A percentile compares a stretch with the other conserved stretches of the same genome.
These are phyloP conservation scores for Sarocladium kiliense DNA, from an alignment of 2,329 filamentous ascomycete species.

Conservation along the genomic window DNA sequence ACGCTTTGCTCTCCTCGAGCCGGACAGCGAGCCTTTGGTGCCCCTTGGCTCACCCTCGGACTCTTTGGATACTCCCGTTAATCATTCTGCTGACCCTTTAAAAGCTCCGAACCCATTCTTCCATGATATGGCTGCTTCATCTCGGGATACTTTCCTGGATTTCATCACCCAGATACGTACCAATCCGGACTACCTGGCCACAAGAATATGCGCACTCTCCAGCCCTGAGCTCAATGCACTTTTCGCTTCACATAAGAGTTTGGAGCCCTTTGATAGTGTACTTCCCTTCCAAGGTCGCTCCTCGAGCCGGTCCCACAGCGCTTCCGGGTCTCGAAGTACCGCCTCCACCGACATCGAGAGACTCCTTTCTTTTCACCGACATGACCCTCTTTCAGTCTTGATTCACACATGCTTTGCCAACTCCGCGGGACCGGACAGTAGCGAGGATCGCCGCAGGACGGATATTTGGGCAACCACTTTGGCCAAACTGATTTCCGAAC, in stretches of 20 bases:
- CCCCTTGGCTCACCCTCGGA: constrained; percentile 41
- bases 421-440: constrained; percentile 73
- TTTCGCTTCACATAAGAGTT: constrained; percentile 69
- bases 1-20: constrained; percentile 65
- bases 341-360: constrained; percentile 67
- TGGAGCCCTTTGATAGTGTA: constrained; percentile 80
- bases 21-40: constrained; percentile 58
- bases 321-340: constrained; percentile 38
- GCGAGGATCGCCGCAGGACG: constrained; percentile 73
- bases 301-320: constrained; percentile 39
- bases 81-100: constrained; percentile 26
- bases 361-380: constrained; percentile 81
- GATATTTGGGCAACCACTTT: constrained; percentile 87
- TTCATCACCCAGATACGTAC: constrained; percentile 80
- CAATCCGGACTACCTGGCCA: constrained; percentile 82
- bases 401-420: constrained; percentile 88
- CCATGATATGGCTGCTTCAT: constrained; percentile 69
- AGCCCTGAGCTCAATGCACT: constrained; percentile 72
- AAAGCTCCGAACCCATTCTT: constrained; percentile 52
- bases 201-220: constrained; percentile 70
- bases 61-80: constrained; percentile 41
- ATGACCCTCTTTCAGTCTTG: constrained; percentile 78
- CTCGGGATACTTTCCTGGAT: constrained; percentile 69
- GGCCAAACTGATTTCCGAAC: constrained; percentile 74
- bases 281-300: constrained; percentile 61